These are phyloP conservation scores for Arthrocladium fulminans DNA, from an alignment of 2,329 filamentous ascomycete species.

Conservation along the genomic window DNA sequence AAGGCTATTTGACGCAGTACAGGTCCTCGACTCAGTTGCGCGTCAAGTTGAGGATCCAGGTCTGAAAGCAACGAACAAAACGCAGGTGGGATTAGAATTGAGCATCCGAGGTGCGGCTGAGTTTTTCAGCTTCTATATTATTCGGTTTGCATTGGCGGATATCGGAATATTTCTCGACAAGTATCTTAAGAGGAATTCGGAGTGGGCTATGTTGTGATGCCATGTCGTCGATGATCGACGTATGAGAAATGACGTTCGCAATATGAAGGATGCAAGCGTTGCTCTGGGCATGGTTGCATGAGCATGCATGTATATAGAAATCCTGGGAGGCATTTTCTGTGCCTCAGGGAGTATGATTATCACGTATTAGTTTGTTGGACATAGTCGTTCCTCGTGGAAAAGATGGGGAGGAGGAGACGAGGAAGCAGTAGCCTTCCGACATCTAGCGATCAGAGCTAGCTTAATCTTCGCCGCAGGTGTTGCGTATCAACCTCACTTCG, in stretches of 20 bases:
- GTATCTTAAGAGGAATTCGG: conserved; percentile 89
- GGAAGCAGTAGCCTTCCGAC: neutral
- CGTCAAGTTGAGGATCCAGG: conserved; percentile 94
- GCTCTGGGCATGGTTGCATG: neutral
- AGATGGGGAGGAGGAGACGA: neutral
- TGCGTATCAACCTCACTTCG: no score
- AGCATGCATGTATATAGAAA: no score
- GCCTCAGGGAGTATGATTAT: no score
- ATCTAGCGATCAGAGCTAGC: neutral
- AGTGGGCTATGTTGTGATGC: conserved; percentile 66
- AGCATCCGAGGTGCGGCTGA: conserved; percentile 89
- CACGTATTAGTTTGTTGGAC: neutral
- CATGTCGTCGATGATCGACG: neutral
- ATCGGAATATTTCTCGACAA: conserved; percentile 82
- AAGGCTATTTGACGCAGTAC: conserved; percentile 82
- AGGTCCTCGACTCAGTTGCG: conserved; percentile 84
- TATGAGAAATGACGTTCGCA: neutral
- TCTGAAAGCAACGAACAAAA: conserved; percentile 81
- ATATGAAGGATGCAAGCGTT: neutral
- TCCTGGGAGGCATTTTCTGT: no score
- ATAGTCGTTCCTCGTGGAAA: neutral
- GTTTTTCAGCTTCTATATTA: conserved; percentile 96
- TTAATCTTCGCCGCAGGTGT: neutral
- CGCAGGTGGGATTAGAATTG: conserved; percentile 88
- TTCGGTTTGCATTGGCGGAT: conserved; percentile 85